These are phyloP conservation scores for Cucurbitaria berberidis DNA, from an alignment of 2,329 filamentous ascomycete genomes.

Conservation along the genomic window DNA sequence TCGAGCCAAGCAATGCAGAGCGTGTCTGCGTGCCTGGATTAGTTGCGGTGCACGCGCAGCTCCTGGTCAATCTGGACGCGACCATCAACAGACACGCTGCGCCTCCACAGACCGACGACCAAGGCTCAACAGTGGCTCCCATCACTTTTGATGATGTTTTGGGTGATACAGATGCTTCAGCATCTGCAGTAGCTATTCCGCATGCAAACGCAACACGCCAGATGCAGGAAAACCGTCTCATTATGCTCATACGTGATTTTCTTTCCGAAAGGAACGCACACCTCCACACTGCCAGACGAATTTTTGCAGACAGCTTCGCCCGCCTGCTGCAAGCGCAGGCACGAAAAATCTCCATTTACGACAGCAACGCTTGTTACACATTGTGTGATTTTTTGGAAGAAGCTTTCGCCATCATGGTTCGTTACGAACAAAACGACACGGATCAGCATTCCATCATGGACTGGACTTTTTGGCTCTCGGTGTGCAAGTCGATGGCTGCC, in stretches of 20 bases:
- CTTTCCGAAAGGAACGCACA: conserved; percentile 66
- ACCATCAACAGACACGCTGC: conserved; percentile 77
- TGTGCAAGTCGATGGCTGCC: conserved; percentile 77
- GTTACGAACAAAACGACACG: conserved; percentile 60
- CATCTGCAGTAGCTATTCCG: conserved; percentile 66
- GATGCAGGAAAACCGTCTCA: conserved; percentile 87
- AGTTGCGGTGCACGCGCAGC: conserved; percentile 80
- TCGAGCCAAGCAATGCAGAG: conserved; percentile 59
- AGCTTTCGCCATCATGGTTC: conserved; percentile 69
- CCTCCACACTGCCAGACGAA: conserved; percentile 64
- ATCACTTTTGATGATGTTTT: conserved; percentile 72
- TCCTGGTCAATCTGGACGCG: conserved; percentile 78
- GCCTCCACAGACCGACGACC: conserved; percentile 43
- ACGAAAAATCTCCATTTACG: conserved; percentile 77
- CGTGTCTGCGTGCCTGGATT: conserved; percentile 75
- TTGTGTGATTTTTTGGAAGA: conserved; percentile 93
- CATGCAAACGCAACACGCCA: conserved; percentile 74
- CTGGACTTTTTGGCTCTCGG: conserved; percentile 85
- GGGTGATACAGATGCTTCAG: conserved; percentile 68
- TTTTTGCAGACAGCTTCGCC: conserved; percentile 79
- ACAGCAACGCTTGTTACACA: conserved; percentile 83
- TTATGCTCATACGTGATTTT: conserved; percentile 82
- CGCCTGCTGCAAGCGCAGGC: conserved; percentile 75
- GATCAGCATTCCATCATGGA: conserved; percentile 63
- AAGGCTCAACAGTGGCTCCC: conserved; percentile 50